Percentiles rank a stretch among this genome's conserved stretches.
Evolutionary conservation across 2,329 filamentous ascomycete genomes (phyloP).

Genomic region (Pleoardoris graminearum): DNA sequence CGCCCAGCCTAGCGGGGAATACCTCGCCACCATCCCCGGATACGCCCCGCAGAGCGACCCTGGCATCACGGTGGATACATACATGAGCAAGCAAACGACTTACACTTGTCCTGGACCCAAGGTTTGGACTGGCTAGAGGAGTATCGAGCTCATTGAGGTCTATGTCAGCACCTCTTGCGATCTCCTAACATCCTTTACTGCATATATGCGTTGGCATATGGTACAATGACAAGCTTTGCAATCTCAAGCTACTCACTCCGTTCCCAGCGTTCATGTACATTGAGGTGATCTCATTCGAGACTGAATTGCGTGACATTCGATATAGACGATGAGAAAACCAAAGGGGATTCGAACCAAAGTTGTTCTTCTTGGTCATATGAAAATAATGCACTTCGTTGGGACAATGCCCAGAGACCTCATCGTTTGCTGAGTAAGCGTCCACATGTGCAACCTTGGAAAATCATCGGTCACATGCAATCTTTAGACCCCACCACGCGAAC

Average conservation of each 20-base stretch:
- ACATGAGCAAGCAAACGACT: conserved; percentile 49
- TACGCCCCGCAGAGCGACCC: conserved; percentile 51
- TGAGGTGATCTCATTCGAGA: no score
- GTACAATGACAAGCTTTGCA: background rate
- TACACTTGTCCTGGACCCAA: conserved; percentile 55
- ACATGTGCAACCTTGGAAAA: no score
- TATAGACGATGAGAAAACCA: no score
- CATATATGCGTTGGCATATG: background rate
- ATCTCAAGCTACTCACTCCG: no score
- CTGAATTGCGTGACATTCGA: no score
- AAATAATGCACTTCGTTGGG: no score
- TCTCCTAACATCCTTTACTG: background rate
- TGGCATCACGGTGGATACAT: conserved; percentile 58
- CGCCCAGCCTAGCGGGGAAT: conserved; percentile 47
- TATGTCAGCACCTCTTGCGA: background rate
- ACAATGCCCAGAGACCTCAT: no score
- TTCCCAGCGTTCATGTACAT: no score
- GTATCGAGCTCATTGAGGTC: background rate
- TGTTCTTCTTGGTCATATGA: no score
- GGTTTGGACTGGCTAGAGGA: conserved; percentile 52
- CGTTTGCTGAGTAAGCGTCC: no score
- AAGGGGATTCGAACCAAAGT: no score
- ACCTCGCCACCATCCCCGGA: conserved; percentile 51
- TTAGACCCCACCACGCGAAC: background rate
- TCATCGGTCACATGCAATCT: no score